phyloP scores from a whole-genome alignment of 345 rosid species.

The Eucalyptus guilfoylei region DNA sequence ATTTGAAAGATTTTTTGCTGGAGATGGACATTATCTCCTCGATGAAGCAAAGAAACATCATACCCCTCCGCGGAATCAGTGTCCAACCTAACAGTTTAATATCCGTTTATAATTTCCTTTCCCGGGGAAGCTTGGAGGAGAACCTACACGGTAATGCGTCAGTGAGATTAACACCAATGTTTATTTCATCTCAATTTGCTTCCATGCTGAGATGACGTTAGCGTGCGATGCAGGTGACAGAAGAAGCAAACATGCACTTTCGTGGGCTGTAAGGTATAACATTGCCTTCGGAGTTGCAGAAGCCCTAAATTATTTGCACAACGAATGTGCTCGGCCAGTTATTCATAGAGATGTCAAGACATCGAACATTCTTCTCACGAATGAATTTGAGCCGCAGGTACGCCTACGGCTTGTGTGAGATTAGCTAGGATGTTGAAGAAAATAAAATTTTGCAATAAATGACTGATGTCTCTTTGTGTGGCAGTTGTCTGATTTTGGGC shows the following conservation, averaged over 20 bases:
- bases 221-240: constrained; percentile 1
- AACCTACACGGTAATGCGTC: constrained; percentile 47
- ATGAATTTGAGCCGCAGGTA: constrained; percentile 74
- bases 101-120: constrained; percentile 60
- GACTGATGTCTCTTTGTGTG: not conserved
- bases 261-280: constrained; percentile 59
- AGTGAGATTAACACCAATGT: not conserved
- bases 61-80: constrained; percentile 60
- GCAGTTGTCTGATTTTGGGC: constrained; percentile 89
- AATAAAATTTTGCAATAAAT: not conserved
- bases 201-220: not conserved
- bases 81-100: constrained; percentile 35
- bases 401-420: not conserved
- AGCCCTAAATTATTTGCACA: constrained; percentile 66
- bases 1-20: constrained; percentile 43
- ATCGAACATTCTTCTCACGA: constrained; percentile 78
- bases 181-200: not conserved
- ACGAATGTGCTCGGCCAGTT: constrained; percentile 52
- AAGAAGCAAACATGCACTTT: constrained; percentile 16
- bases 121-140: constrained; percentile 75
- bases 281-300: constrained; percentile 64
- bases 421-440: not conserved
- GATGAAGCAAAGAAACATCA: constrained; percentile 44
- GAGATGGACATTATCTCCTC: constrained; percentile 75
- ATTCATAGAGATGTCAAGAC: constrained; percentile 92